phyloP scores from a whole-genome alignment of 2,329 filamentous ascomycete species.

The Xylaria sp. region DNA sequence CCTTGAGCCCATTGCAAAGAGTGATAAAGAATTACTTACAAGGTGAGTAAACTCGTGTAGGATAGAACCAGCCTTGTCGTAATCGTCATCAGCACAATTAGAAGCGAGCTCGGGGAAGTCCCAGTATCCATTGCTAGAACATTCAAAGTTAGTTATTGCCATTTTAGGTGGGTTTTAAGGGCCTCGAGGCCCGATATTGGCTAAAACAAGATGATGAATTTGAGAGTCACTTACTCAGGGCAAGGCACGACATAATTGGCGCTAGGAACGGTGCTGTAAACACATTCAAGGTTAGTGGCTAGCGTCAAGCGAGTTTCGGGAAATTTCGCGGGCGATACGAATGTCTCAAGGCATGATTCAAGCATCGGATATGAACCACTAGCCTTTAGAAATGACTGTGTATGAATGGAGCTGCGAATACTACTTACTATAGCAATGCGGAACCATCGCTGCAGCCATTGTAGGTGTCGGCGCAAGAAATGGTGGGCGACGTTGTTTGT shows the following conservation, averaged over 20 bases:
- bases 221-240: no score
- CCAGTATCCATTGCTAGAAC: constrained; percentile 26
- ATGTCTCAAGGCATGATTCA: neutral
- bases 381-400: neutral
- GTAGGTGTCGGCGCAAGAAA: constrained; percentile 28
- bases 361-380: neutral
- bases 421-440: constrained; percentile 28
- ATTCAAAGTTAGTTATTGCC: neutral
- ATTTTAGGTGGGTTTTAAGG: no score
- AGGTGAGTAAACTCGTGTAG: constrained; percentile 30
- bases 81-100: constrained; percentile 27
- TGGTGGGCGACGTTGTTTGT: constrained; percentile 27
- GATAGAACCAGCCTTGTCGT: constrained; percentile 30
- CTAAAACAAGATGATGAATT: no score
- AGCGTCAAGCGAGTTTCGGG: neutral
- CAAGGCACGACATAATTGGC: constrained; percentile 26
- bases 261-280: constrained; percentile 25
- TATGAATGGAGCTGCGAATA: neutral
- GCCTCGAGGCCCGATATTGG: no score
- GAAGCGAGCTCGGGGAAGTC: constrained; percentile 21
- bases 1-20: neutral
- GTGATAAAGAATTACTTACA: constrained; percentile 1
- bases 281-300: neutral
- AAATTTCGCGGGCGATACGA: neutral
- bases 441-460: constrained; percentile 21